phyloP scores from a whole-genome alignment of 352 stramenopile species.

The Pythium monospermum region DNA sequence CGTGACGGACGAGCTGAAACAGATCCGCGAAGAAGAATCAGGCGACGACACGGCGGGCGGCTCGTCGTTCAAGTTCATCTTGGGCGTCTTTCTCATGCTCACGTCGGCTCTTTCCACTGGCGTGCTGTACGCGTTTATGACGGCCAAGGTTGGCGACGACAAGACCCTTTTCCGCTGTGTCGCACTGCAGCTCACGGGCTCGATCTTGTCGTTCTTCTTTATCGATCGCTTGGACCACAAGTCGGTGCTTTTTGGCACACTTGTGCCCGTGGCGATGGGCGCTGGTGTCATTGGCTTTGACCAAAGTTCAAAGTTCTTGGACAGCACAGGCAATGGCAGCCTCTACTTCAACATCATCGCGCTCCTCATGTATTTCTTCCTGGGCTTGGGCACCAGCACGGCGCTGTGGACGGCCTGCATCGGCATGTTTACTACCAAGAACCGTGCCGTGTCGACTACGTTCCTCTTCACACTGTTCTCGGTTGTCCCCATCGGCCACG shows the following conservation, averaged over 20 bases:
- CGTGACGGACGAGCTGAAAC: conserved; percentile 64
- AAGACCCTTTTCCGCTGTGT: conserved; percentile 55
- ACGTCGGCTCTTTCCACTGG: conserved; percentile 48
- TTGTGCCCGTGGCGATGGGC: conserved; percentile 49
- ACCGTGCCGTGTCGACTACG: conserved; percentile 42
- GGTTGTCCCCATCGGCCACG: conserved; percentile 39
- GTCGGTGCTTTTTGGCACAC: conserved; percentile 58
- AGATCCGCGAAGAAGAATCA: conserved; percentile 57
- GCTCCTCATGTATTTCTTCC: conserved; percentile 75
- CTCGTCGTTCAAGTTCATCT: conserved; percentile 52
- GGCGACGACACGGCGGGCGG: conserved; percentile 30
- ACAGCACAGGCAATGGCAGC: conserved; percentile 29
- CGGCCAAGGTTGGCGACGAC: conserved; percentile 43
- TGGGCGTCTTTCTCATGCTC: conserved; percentile 63
- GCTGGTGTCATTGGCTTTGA: conserved; percentile 54
- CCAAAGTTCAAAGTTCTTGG: conserved; percentile 40
- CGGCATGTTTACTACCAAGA: conserved; percentile 57
- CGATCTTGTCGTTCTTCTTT: conserved; percentile 69
- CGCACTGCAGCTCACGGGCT: conserved; percentile 47
- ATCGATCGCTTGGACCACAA: conserved; percentile 78
- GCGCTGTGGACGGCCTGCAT: conserved; percentile 56
- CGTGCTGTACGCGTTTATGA: conserved; percentile 60
- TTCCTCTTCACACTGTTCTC: conserved; percentile 60
- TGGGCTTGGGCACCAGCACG: conserved; percentile 58
- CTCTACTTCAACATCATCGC: conserved; percentile 55